These are phyloP conservation scores for Entoloma clypeatum DNA, from an alignment of 1,284 basidiomycete species.

Conservation along the genomic window DNA sequence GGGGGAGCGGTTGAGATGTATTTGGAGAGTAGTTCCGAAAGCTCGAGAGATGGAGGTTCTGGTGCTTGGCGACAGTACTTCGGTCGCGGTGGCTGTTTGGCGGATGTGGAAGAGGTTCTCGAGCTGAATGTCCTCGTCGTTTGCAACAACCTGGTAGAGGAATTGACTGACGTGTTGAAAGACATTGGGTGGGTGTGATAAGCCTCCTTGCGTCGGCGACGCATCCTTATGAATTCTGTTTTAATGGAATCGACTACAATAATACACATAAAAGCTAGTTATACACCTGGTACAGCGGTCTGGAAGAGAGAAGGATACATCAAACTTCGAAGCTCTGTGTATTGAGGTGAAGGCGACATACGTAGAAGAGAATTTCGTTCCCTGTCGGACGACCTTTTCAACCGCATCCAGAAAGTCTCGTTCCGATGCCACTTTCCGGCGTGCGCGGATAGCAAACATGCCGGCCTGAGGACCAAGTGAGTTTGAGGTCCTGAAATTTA, in stretches of 20 bases:
- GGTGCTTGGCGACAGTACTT: slow-evolving; percentile 30
- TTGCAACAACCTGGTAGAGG: too few species aligned
- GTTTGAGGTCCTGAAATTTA: slow-evolving; percentile 1
- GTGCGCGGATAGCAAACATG: slow-evolving; percentile 98
- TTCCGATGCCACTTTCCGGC: slow-evolving; percentile 96
- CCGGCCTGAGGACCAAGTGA: slow-evolving; percentile 67
- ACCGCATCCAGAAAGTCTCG: slow-evolving; percentile 97
- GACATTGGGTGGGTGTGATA: too few species aligned
- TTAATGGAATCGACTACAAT: too few species aligned
- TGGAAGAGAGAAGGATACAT: slow-evolving; percentile 23
- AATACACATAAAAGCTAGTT: slow-evolving; percentile 42
- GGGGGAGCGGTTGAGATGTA: slow-evolving; percentile 52
- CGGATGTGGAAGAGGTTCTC: slow-evolving; percentile 3
- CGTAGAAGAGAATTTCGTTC: slow-evolving; percentile 91
- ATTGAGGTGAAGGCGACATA: slow-evolving; percentile 38
- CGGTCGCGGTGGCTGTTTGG: slow-evolving; percentile 4
- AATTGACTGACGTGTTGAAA: too few species aligned
- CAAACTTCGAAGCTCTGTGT: slow-evolving; percentile 16
- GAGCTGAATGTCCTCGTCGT: slow-evolving; percentile 10
- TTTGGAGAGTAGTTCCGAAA: slow-evolving; percentile 47
- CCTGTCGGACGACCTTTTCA: slow-evolving; percentile 97
- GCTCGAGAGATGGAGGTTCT: slow-evolving; percentile 34
- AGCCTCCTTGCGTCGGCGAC: too few species aligned
- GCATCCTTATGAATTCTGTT: too few species aligned
- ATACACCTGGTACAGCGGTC: slow-evolving; percentile 72